phyloP scores from a whole-genome alignment of 1,284 basidiomycete genomes.

The Ganoderma multipileum region DNA sequence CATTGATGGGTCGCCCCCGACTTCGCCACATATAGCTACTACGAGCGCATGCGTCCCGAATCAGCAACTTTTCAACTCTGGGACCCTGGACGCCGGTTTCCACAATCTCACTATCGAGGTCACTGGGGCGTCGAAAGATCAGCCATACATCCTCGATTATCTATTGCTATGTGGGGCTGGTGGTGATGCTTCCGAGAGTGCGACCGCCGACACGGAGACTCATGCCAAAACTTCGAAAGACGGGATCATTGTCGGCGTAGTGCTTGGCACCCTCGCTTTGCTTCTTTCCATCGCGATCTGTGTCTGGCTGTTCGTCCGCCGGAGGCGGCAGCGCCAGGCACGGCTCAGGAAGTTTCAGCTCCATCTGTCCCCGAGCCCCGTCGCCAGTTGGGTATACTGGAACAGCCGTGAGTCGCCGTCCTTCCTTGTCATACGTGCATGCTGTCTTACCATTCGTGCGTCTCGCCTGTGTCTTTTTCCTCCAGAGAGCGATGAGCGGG shows the following conservation, averaged over 20 bases:
- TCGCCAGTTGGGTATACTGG: conserved; percentile 34
- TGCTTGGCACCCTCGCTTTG: conserved; percentile 25
- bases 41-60: conserved; percentile 42
- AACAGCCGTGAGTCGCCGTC: conserved; percentile 21
- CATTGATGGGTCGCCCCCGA: conserved; percentile 43
- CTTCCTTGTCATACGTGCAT: background rate
- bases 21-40: conserved; percentile 44
- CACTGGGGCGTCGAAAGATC: conserved; percentile 32
- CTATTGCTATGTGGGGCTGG: conserved; percentile 43
- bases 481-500: conserved; percentile 11
- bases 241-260: conserved; percentile 26
- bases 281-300: conserved; percentile 24
- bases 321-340: conserved; percentile 12
- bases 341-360: conserved; percentile 19
- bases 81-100: conserved; percentile 36
- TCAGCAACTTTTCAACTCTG: conserved; percentile 51
- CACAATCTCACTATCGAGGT: conserved; percentile 50
- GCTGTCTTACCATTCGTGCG: background rate
- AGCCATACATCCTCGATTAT: conserved; percentile 48
- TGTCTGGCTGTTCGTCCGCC: conserved; percentile 22
- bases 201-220: background rate
- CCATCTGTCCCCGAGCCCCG: conserved; percentile 27
- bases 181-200: background rate
- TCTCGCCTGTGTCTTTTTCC: background rate
- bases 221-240: background rate